Base-by-base conservation (phyloP, 371 early-diverging fungal species). In the Actinomortierella wolfii region DNA sequence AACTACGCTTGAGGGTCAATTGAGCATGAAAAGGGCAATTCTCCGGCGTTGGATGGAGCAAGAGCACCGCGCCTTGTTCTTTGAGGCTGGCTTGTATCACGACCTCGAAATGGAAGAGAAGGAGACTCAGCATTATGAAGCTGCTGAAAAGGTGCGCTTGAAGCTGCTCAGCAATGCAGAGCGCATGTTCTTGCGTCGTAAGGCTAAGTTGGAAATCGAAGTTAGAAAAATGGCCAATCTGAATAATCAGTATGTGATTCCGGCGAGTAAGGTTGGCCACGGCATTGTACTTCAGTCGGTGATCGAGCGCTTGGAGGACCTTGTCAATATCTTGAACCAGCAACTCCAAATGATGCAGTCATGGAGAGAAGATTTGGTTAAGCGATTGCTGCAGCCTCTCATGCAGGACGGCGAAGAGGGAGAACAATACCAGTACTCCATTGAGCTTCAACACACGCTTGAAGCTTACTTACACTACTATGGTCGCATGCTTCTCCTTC, bases 31-130 rank as follows among this genome's bases (percentile, higher is more conserved):
- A 17, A n/a, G 51, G 21, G 51, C 63, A 1, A 44, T 60, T 14
- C 57, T 77, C 18, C 51, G 50, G 29, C 56, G 65, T 7, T 84
- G 81, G 78, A 68, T 71, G n/a, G 79, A 81, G n/a, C 59, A 84
- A 42, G 62, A 86, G 41, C 89, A 91, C 59, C 83, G 79, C 6
- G 73, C 79, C 13, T 64, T 84, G 52, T 91, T 86, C 61, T 91
- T 83, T 54, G 70, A 79, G 13, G 91, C 88, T 2, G 79, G 83
- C 17, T 65, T 81, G 1, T 82, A 79, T 57, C 80, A 85, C 57
- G 63, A 71, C 24, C 47, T 80, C 25, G 67, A 69, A 20, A 57
- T 64, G 34, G 68, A 76, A 47, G 68, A 63, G 0, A 61, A 77
- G n/a, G 81, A 82, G 47, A 54, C 61, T 0, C 23, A 67, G 21